phyloP scores from a whole-genome alignment of 192 early-diverging fungal genomes.

The Coemansia sp. region DNA sequence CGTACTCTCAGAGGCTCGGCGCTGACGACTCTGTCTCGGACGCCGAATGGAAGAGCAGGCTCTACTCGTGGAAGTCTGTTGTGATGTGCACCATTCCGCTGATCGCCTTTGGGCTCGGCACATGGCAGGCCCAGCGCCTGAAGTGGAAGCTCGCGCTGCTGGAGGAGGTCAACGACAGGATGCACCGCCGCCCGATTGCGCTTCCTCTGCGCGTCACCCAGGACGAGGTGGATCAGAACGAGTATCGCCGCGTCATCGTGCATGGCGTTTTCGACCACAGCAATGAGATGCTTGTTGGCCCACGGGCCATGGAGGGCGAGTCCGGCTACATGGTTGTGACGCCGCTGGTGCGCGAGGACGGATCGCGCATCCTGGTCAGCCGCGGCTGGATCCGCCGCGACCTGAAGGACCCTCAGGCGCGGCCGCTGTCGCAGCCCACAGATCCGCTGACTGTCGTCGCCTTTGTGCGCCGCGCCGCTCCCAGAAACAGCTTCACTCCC shows the following conservation, averaged over 20 bases:
- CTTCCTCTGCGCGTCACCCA: conserved; percentile 66
- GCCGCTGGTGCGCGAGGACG: conserved; percentile 70
- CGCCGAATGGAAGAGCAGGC: conserved; percentile 40
- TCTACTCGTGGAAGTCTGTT: conserved; percentile 56
- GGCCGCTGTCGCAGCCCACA: conserved; percentile 56
- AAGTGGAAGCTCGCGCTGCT: conserved; percentile 87
- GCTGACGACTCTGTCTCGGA: conserved; percentile 48
- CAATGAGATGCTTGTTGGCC: conserved; percentile 82
- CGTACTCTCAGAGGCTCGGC: conserved; percentile 39
- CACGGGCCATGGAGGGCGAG: conserved; percentile 66
- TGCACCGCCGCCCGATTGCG: conserved; percentile 67
- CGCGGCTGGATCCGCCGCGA: conserved; percentile 86
- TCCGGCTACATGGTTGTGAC: conserved; percentile 75
- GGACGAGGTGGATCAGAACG: conserved; percentile 59
- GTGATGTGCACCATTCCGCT: conserved; percentile 45
- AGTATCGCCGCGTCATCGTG: conserved; percentile 75
- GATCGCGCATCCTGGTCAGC: conserved; percentile 75
- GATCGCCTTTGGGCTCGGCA: conserved; percentile 66
- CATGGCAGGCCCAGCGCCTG: conserved; percentile 86
- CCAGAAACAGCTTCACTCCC: conserved; percentile 61
- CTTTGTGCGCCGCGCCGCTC: conserved; percentile 60
- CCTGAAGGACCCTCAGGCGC: conserved; percentile 57
- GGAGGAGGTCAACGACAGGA: conserved; percentile 60
- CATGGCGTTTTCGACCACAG: conserved; percentile 69
- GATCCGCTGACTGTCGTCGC: conserved; percentile 68